Evolutionary conservation across 148 eudicot genomes (phyloP).

Genomic region (Rhododendron simsii): DNA sequence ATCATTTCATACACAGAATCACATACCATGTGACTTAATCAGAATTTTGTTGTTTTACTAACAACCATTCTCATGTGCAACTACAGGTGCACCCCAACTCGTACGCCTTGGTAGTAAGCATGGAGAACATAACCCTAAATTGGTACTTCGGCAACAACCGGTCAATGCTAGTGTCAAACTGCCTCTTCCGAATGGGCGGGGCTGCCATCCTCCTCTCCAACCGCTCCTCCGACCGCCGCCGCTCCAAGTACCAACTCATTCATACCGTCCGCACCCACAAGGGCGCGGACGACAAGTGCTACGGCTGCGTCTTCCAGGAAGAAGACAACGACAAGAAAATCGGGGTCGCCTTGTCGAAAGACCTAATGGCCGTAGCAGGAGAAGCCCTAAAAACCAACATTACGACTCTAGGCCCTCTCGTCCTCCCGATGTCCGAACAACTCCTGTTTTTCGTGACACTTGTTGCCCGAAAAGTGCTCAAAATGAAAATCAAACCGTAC

Average conservation of each 20-base stretch:
- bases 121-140: conserved; percentile 25
- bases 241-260: conserved; percentile 35
- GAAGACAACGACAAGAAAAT: conserved; percentile 24
- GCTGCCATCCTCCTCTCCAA: conserved; percentile 42
- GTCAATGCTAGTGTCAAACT: conserved; percentile 37
- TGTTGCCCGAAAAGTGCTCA: conserved; percentile 16
- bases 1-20: background rate
- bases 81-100: conserved; percentile 34
- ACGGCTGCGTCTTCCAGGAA: conserved; percentile 27
- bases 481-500: conserved; percentile 32
- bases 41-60: background rate
- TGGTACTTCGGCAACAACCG: conserved; percentile 36
- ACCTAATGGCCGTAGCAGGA: conserved; percentile 34
- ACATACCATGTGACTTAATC: background rate
- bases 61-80: background rate
- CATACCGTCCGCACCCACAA: conserved; percentile 36
- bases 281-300: conserved; percentile 30
- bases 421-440: conserved; percentile 43
- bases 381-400: conserved; percentile 36
- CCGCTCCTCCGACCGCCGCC: conserved; percentile 24
- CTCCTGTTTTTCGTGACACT: conserved; percentile 22
- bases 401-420: conserved; percentile 33
- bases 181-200: conserved; percentile 45
- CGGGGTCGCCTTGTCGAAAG: conserved; percentile 33
- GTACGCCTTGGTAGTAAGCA: conserved; percentile 35